Evolutionary conservation across 176 grass and related monocot species (phyloP).

Genomic region (Paspalum notatum): DNA sequence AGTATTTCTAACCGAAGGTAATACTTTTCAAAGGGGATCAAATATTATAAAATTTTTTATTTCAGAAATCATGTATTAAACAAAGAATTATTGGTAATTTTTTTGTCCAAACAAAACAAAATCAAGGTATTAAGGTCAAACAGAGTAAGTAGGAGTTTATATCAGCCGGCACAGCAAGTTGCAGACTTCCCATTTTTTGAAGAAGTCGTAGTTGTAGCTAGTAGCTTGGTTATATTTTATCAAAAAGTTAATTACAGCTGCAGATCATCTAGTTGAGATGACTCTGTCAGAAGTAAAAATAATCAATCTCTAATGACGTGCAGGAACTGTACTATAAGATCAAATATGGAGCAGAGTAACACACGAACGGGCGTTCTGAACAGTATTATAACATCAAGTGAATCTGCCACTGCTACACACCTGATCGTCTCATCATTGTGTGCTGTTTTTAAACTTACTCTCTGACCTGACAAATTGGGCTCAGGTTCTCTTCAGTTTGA

Average conservation of each 20-base stretch:
- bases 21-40: too few species aligned
- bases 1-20: too few species aligned
- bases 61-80: too few species aligned
- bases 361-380: not conserved
- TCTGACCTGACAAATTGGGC: not conserved
- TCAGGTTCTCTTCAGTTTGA: not conserved
- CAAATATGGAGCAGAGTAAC: not conserved
- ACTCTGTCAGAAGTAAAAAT: constrained; percentile 13
- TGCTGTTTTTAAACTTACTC: not conserved
- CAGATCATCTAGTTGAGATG: constrained; percentile 3
- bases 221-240: not conserved
- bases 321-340: not conserved
- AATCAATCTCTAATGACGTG: constrained; percentile 3
- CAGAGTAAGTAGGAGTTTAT: too few species aligned
- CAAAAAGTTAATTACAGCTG: too few species aligned
- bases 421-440: constrained; percentile 24
- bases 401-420: not conserved
- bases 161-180: constrained; percentile 18
- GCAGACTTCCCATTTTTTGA: not conserved
- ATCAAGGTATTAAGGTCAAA: too few species aligned
- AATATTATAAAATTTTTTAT: too few species aligned
- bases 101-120: too few species aligned
- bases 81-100: too few species aligned
- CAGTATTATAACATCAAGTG: not conserved
- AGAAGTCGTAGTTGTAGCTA: not conserved